Conservation (phyloP, 2,329 filamentous ascomycete species). For the Talaromyces rugulosus region DNA sequence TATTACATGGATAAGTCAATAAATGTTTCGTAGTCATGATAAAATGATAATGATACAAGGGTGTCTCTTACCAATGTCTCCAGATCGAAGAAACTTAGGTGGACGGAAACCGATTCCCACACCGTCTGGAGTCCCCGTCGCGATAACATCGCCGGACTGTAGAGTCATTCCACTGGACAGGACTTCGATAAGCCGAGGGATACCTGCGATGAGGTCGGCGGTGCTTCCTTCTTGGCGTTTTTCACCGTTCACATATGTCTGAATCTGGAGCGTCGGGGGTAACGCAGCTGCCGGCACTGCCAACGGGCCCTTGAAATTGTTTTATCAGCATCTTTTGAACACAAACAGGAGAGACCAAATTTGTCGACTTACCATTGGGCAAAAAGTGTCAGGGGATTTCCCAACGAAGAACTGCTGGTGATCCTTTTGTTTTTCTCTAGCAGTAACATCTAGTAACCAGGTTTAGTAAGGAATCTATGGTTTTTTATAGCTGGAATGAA, state of each 20-base stretch:
- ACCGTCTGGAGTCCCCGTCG: slow-evolving; percentile 3
- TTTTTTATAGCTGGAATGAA: neutral
- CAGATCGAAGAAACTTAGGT: neutral
- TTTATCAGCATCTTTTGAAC: neutral
- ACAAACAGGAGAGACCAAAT: neutral
- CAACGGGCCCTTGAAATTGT: neutral
- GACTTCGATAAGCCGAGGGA: neutral
- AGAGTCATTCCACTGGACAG: slow-evolving; percentile 5
- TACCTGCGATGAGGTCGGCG: neutral
- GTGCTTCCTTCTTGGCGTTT: slow-evolving; percentile 44
- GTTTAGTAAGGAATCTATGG: neutral
- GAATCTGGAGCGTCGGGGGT: slow-evolving; percentile 37
- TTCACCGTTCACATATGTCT: slow-evolving; percentile 50
- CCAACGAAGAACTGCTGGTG: neutral
- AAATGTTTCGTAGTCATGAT: too few relatives aligned
- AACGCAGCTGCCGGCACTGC: slow-evolving; percentile 25
- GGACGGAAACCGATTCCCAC: slow-evolving; percentile 1
- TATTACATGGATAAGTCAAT: neutral
- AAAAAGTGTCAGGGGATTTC: neutral
- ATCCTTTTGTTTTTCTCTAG: neutral
- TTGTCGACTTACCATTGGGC: neutral
- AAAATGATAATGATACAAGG: neutral
- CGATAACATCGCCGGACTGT: neutral
- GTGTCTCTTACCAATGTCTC: neutral
- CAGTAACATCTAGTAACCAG: neutral